Conservation (phyloP, 1,284 basidiomycete genomes). For the Coriolopsis trogii region DNA sequence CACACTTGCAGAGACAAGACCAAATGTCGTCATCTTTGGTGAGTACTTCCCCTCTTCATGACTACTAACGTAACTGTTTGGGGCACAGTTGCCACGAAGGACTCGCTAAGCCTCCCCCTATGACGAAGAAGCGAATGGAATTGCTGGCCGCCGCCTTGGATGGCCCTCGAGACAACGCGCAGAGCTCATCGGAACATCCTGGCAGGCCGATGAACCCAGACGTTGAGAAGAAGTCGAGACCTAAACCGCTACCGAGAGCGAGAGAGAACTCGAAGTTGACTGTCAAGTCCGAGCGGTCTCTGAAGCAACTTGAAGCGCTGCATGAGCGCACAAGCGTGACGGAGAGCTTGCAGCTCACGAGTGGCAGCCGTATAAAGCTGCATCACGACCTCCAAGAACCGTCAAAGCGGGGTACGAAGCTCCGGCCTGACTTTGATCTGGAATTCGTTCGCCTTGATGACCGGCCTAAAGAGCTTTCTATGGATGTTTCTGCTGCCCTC, state of each 20-base stretch:
- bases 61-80: conserved; percentile 6
- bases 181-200: neutral
- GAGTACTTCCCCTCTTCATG: conserved; percentile 21
- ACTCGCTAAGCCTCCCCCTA: conserved; percentile 51
- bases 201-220: too few species aligned
- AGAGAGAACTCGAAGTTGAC: conserved; percentile 20
- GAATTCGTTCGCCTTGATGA: conserved; percentile 51
- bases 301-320: conserved; percentile 47
- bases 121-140: conserved; percentile 36
- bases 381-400: conserved; percentile 27
- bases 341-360: conserved; percentile 42
- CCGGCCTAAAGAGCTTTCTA: conserved; percentile 17
- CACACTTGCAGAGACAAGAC: conserved; percentile 80
- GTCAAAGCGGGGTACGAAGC: conserved; percentile 29
- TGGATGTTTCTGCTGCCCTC: conserved; percentile 22
- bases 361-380: conserved; percentile 51
- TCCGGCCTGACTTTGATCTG: conserved; percentile 52
- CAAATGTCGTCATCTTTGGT: conserved; percentile 78
- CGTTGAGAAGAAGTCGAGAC: too few species aligned
- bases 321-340: conserved; percentile 48
- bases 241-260: conserved; percentile 23
- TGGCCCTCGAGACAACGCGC: neutral
- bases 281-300: conserved; percentile 32
- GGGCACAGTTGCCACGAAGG: conserved; percentile 70
- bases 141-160: conserved; percentile 18